phyloP scores from a whole-genome alignment of 2,329 filamentous ascomycete species.

The Trichophaea hybrida region DNA sequence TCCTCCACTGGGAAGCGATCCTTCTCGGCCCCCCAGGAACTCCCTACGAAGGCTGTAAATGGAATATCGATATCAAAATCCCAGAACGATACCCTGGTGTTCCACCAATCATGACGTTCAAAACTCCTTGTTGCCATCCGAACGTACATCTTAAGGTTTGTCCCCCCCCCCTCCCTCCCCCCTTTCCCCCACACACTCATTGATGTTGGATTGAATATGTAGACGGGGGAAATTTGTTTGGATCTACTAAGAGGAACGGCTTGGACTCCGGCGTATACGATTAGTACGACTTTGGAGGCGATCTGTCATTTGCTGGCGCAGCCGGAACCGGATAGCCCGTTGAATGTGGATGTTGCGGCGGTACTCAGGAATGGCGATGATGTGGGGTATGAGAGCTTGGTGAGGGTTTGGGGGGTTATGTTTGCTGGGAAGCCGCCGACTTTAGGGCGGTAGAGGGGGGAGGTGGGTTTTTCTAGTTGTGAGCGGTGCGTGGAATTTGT shows the following conservation, averaged over 20 bases:
- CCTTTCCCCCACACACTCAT: too few species aligned
- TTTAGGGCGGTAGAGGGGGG: too few species aligned
- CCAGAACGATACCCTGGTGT: constrained; percentile 63
- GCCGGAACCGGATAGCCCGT: constrained; percentile 57
- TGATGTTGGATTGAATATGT: too few species aligned
- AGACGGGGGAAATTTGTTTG: constrained; percentile 82
- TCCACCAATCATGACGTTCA: constrained; percentile 65
- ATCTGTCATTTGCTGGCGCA: constrained; percentile 54
- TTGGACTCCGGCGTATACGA: constrained; percentile 77
- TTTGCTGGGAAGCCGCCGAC: constrained; percentile 12
- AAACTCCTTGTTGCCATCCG: constrained; percentile 72
- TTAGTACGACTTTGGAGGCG: constrained; percentile 58
- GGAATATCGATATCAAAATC: constrained; percentile 65
- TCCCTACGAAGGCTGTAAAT: constrained; percentile 48
- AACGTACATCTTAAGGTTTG: constrained; percentile 50
- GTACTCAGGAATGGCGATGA: constrained; percentile 53
- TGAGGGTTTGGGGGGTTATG: constrained; percentile 36
- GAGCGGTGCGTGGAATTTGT: too few species aligned
- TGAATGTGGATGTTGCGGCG: constrained; percentile 66
- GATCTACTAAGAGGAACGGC: constrained; percentile 58
- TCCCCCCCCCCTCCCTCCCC: background rate
- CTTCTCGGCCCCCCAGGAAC: constrained; percentile 24
- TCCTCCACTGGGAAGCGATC: constrained; percentile 26
- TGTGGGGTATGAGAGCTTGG: constrained; percentile 52
- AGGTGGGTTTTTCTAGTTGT: too few species aligned